A percentile compares a stretch with the other conserved stretches of the same genome.
These are phyloP conservation scores for Arthrobotrys iridis DNA, from an alignment of 2,329 filamentous ascomycete species.

Conservation along the genomic window DNA sequence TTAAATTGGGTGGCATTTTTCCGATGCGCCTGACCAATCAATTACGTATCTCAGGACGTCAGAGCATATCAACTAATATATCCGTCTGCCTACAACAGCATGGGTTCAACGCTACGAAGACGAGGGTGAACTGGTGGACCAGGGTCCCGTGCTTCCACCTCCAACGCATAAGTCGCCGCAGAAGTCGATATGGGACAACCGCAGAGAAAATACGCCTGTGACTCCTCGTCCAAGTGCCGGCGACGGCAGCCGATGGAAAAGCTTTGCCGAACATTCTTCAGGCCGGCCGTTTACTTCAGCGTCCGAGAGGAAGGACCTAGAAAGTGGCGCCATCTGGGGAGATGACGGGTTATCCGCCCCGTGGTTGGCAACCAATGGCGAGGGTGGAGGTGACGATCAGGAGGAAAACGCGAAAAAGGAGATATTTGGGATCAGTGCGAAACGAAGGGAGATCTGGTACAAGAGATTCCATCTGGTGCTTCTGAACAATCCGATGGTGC, in stretches of 20 bases:
- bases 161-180: constrained; percentile 54
- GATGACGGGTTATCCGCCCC: constrained; percentile 44
- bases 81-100: constrained; percentile 50
- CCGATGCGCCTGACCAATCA: background rate
- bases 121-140: constrained; percentile 54
- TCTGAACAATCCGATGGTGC: constrained; percentile 84
- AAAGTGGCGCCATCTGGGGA: constrained; percentile 47
- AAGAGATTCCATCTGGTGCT: constrained; percentile 74
- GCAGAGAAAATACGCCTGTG: constrained; percentile 58
- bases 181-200: constrained; percentile 58
- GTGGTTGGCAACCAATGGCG: constrained; percentile 67
- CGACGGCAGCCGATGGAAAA: constrained; percentile 58
- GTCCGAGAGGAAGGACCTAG: constrained; percentile 61
- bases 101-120: constrained; percentile 58
- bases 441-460: constrained; percentile 66
- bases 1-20: background rate
- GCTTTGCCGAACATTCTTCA: constrained; percentile 57
- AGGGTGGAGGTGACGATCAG: constrained; percentile 62
- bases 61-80: background rate
- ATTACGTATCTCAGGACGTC: constrained; percentile 16
- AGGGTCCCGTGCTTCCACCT: constrained; percentile 55
- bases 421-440: constrained; percentile 64
- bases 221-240: constrained; percentile 56
- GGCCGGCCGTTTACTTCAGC: constrained; percentile 57
- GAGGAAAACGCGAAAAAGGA: constrained; percentile 56